Base-by-base conservation (phyloP, 257 asterid species). In the Salvia splendens region DNA sequence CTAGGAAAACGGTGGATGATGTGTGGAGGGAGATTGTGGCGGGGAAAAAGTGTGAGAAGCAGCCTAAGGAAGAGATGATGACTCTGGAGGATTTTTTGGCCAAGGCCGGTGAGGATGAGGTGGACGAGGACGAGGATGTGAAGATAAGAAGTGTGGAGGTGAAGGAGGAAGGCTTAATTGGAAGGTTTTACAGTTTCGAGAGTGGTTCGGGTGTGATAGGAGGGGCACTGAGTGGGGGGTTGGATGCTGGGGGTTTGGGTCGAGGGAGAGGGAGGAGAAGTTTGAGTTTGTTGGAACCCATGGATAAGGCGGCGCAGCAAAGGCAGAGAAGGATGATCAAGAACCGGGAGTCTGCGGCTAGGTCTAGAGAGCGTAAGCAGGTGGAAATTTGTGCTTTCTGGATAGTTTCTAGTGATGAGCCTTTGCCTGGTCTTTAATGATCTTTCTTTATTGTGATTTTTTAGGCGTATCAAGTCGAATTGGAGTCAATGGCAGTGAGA, bases 311-410 rank as follows among this genome's bases (percentile, higher is more conserved):
- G 3, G 78, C 87, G 1, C 87, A 76, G 65, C 89, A 84, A 47
- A 69, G 85, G 81, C 85, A 90, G 48, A 80, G 85, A 79, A 86
- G 97, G 85, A 93, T 93, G 99, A 93, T 93, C 60, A 93, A 93
- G 89, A 93, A 90, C 69, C 82, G 99, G 78, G 99, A 90, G 80
- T 90, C 97, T 41, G 99, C 99, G 4, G 97, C 99, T 0, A 86
- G 99, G 80, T 93, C 99, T 16, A 85, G 99, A 71, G 99, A 90
- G 84, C 91, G 99, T 48, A 93, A 93, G 79, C 97, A 90, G 99
- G 99, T 89, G 52, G 75, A 55, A 20, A 28, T 69, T 58, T 12
- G 42, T 62, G 35, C 32, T 50, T 20, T 47, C 8, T 14, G 62
- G 35, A 11, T 35, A 15, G 12, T 57, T 64, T 48, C 47, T 70